Evolutionary conservation across 129 eudicot genomes (phyloP).

Genomic region (Flaveria bidentis): DNA sequence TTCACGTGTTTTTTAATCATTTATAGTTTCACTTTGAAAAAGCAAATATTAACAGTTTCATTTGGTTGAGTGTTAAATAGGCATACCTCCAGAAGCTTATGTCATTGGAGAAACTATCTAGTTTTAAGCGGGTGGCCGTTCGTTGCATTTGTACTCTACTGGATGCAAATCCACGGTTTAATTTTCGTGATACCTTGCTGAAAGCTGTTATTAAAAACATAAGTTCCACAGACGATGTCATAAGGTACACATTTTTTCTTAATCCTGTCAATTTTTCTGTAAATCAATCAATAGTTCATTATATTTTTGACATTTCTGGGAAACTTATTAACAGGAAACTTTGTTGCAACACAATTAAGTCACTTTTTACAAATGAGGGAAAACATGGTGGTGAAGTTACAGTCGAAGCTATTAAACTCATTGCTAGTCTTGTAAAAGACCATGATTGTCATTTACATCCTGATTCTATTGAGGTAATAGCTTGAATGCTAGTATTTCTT

Average conservation of each 20-base stretch:
- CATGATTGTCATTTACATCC: conserved; percentile 84
- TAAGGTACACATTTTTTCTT: conserved; percentile 50
- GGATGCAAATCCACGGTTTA: conserved; percentile 87
- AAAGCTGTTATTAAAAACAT: conserved; percentile 68
- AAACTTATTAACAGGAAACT: conserved; percentile 51
- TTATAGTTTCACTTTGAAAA: background rate
- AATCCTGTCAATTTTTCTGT: background rate
- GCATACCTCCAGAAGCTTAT: conserved; percentile 79
- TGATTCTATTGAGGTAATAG: conserved; percentile 75
- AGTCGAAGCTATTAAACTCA: conserved; percentile 74
- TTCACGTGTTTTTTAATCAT: background rate
- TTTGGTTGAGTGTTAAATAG: conserved; percentile 39
- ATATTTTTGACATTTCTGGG: background rate
- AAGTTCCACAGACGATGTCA: conserved; percentile 81
- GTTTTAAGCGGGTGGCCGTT: conserved; percentile 63
- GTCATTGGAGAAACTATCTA: conserved; percentile 46
- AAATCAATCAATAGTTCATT: conserved; percentile 31
- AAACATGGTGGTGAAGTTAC: conserved; percentile 97
- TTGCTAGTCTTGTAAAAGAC: conserved; percentile 73
- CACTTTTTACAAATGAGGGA: conserved; percentile 77
- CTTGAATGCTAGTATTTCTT: background rate
- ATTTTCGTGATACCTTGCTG: conserved; percentile 70
- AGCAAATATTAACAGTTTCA: background rate
- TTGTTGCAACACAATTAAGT: conserved; percentile 66
- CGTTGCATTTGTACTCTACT: conserved; percentile 84